Evolutionary conservation across 140 eudicot genomes (phyloP).

Genomic region (Oenanthe javanica): DNA sequence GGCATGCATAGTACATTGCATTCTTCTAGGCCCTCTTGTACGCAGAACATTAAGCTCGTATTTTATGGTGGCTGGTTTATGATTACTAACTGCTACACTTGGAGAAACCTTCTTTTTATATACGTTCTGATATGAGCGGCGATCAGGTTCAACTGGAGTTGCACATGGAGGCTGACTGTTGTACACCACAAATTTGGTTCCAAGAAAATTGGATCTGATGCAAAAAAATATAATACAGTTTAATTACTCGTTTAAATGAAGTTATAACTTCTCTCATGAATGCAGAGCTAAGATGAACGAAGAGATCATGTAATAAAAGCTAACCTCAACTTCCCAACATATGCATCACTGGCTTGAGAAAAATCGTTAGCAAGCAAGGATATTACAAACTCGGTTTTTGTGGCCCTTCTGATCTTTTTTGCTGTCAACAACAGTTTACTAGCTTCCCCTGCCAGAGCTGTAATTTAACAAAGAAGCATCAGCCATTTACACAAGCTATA

Average conservation of each 20-base stretch:
- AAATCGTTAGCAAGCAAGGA: constrained; percentile 10
- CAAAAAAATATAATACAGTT: background rate
- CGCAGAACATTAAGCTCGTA: constrained; percentile 16
- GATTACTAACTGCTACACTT: background rate
- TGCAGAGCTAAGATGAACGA: background rate
- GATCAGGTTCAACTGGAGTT: background rate
- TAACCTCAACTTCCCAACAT: constrained; percentile 16
- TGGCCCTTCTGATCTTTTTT: constrained; percentile 11
- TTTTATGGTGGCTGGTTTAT: constrained; percentile 8
- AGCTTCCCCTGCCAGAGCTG: constrained; percentile 17
- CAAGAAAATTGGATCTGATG: constrained; percentile 14
- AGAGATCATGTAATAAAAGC: background rate
- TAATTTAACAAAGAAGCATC: background rate
- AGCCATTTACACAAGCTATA: background rate
- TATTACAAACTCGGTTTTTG: constrained; percentile 11
- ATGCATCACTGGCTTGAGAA: constrained; percentile 12
- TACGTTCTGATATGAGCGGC: constrained; percentile 1
- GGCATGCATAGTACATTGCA: constrained; percentile 6
- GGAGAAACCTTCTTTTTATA: constrained; percentile 11
- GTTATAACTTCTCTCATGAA: background rate
- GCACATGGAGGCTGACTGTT: constrained; percentile 9
- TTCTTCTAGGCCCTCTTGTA: constrained; percentile 15
- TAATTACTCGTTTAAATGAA: background rate
- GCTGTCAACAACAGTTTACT: constrained; percentile 15
- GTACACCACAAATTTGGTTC: constrained; percentile 7